A percentile compares a stretch with the other conserved stretches of the same genome.
Evolutionary conservation across 345 rosid species (phyloP).

Genomic region (Sisymbrium altissimum): DNA sequence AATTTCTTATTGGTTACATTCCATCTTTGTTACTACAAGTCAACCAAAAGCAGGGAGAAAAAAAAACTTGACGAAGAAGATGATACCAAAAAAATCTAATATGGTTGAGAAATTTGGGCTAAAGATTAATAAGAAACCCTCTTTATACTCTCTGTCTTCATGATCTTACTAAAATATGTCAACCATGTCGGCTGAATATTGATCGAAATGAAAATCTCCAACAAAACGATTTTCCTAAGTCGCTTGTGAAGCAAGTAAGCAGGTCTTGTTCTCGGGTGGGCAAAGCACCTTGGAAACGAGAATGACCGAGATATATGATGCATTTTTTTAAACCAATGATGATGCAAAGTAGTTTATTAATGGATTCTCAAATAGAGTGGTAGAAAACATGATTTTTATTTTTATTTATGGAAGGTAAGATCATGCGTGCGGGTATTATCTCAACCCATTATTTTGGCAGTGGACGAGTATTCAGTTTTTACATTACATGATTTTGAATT

Average conservation of each 20-base stretch:
- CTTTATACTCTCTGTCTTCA: background rate
- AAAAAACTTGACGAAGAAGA: no score
- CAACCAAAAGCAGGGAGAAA: no score
- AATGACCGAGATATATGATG: no score
- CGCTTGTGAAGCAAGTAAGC: conserved; percentile 9
- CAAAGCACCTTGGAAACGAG: no score
- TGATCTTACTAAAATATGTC: background rate
- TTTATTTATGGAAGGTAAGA: background rate
- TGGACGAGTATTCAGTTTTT: background rate
- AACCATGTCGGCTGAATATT: background rate
- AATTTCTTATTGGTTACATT: no score
- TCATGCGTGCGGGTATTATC: background rate
- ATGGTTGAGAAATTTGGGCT: background rate
- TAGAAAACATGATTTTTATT: no score
- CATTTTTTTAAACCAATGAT: no score
- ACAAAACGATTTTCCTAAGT: background rate
- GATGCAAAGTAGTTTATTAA: no score
- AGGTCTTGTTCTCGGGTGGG: background rate
- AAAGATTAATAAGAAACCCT: background rate
- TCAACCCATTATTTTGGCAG: conserved; percentile 1
- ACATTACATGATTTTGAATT: background rate
- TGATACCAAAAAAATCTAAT: no score
- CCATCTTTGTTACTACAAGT: no score
- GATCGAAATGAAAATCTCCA: background rate
- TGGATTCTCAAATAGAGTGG: no score